Conservation (phyloP, 139 green algal genomes). For the Axilococcus clingmanii region DNA sequence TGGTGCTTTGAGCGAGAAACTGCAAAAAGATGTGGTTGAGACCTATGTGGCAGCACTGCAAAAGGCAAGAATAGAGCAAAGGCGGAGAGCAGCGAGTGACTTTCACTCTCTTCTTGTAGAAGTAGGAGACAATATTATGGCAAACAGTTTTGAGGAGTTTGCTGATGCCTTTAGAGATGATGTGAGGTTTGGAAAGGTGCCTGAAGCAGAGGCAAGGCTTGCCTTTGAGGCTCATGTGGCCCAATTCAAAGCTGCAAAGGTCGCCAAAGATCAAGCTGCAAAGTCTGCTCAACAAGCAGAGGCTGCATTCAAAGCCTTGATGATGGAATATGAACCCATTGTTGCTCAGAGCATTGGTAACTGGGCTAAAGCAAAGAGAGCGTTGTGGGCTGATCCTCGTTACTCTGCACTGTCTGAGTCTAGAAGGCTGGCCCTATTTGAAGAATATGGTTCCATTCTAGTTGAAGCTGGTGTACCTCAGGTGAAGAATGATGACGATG, state of each 20-base stretch:
- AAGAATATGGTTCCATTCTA: slow-evolving; percentile 11
- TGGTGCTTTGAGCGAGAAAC: slow-evolving; percentile 6
- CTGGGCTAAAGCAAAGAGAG: slow-evolving; percentile 20
- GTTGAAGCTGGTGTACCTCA: slow-evolving; percentile 8
- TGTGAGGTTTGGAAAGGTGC: slow-evolving; percentile 1
- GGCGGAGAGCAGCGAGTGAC: slow-evolving; percentile 2
- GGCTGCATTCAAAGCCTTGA: too few species aligned
- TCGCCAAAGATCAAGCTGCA: too few species aligned
- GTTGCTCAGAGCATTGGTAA: too few species aligned
- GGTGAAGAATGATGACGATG: too few species aligned
- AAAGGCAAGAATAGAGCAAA: slow-evolving; percentile 16
- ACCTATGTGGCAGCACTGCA: slow-evolving; percentile 26
- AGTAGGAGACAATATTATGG: background rate
- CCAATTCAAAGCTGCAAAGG: slow-evolving; percentile 1
- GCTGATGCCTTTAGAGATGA: background rate
- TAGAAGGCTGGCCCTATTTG: slow-evolving; percentile 21
- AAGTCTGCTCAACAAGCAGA: too few species aligned
- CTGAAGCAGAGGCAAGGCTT: slow-evolving; percentile 2
- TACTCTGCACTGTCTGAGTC: slow-evolving; percentile 25
- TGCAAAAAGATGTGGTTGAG: slow-evolving; percentile 27
- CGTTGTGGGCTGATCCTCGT: slow-evolving; percentile 12
- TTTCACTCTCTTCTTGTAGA: slow-evolving; percentile 23
- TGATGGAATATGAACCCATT: too few species aligned
- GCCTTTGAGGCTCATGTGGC: slow-evolving; percentile 13
- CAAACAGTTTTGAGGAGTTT: slow-evolving; percentile 2